Percentiles rank a stretch among this genome's conserved stretches.
Conservation (phyloP, 2,329 filamentous ascomycete genomes). For the Penicillium aurantiogriseum region DNA sequence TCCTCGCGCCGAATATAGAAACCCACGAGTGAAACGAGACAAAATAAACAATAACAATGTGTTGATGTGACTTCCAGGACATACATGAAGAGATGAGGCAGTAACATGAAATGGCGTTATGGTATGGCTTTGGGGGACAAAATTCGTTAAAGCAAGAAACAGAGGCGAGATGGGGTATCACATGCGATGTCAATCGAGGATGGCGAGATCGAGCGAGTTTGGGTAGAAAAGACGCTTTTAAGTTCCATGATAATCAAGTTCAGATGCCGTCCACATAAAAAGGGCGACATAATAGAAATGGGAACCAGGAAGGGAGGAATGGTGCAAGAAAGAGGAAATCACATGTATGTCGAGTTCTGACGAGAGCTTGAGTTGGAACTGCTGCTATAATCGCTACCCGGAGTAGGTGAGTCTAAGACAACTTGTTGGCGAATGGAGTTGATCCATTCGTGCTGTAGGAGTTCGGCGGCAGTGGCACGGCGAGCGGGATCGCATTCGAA, state of each 20-base stretch:
- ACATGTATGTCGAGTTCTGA: conserved; percentile 30
- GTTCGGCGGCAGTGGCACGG: conserved; percentile 77
- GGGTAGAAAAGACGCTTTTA: conserved; percentile 4
- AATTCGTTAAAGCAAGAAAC: conserved; percentile 3
- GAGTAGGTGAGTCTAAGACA: conserved; percentile 45
- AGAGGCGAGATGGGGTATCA: conserved; percentile 31
- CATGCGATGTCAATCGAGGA: conserved; percentile 27
- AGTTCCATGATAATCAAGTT: not conserved
- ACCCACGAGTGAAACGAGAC: not conserved
- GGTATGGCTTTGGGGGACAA: not conserved
- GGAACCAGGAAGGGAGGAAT: not conserved
- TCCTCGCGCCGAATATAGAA: not conserved
- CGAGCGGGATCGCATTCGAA: conserved; percentile 80
- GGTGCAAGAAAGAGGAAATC: conserved; percentile 8
- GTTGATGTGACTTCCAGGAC: not conserved
- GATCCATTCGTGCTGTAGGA: conserved; percentile 93
- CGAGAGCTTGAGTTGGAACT: conserved; percentile 30
- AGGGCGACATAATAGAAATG: not conserved
- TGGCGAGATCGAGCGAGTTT: conserved; percentile 23
- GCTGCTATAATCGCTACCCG: conserved; percentile 33
- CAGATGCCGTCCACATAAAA: not conserved
- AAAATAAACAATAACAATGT: not conserved
- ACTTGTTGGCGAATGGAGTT: conserved; percentile 50
- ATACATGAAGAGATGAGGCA: not conserved
- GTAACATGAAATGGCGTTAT: not conserved